Conservation (phyloP, 106 monocot genomes). For the Acorus gramineus region DNA sequence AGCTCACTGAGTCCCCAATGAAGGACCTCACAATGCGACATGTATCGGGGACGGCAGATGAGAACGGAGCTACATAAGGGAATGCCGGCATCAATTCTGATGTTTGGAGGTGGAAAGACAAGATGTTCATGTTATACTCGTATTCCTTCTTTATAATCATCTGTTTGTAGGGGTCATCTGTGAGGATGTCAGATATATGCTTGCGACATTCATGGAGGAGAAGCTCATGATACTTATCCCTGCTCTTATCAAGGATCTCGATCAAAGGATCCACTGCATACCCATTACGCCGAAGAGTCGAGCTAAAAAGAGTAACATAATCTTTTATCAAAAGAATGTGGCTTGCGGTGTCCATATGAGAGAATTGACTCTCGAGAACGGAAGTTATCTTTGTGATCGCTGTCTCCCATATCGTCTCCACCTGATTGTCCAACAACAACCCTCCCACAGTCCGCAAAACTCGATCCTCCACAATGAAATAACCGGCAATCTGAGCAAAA, state of each 20-base stretch:
- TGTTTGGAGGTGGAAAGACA: slow-evolving; percentile 11
- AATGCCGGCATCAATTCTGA: slow-evolving; percentile 12
- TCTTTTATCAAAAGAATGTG: slow-evolving; percentile 14
- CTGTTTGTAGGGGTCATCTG: slow-evolving; percentile 8
- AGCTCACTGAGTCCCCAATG: slow-evolving; percentile 9
- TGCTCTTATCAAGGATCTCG: slow-evolving; percentile 12
- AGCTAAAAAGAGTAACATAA: slow-evolving; percentile 3
- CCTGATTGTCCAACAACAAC: slow-evolving; percentile 7
- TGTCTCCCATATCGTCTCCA: slow-evolving; percentile 11
- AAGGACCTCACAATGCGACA: slow-evolving; percentile 13
- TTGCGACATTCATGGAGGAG: slow-evolving; percentile 6
- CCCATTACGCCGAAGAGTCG: slow-evolving; percentile 2
- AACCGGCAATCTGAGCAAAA: slow-evolving; percentile 14
- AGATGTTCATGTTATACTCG: slow-evolving; percentile 5
- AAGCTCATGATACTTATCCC: slow-evolving; percentile 16
- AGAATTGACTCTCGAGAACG: slow-evolving; percentile 11
- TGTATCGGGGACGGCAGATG: slow-evolving; percentile 8
- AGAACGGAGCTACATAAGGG: slow-evolving; percentile 18
- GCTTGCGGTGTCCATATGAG: slow-evolving; percentile 9
- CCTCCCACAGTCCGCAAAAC: slow-evolving; percentile 5
- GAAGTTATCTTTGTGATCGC: slow-evolving; percentile 9
- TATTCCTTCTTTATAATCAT: slow-evolving; percentile 7
- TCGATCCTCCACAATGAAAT: slow-evolving; percentile 15
- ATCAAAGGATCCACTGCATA: slow-evolving; percentile 4
- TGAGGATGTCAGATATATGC: slow-evolving; percentile 2